Evolutionary conservation across 148 eudicot species (phyloP), one percentile per base, ranked within the genome.

Genomic region (Rhododendron molle): DNA sequence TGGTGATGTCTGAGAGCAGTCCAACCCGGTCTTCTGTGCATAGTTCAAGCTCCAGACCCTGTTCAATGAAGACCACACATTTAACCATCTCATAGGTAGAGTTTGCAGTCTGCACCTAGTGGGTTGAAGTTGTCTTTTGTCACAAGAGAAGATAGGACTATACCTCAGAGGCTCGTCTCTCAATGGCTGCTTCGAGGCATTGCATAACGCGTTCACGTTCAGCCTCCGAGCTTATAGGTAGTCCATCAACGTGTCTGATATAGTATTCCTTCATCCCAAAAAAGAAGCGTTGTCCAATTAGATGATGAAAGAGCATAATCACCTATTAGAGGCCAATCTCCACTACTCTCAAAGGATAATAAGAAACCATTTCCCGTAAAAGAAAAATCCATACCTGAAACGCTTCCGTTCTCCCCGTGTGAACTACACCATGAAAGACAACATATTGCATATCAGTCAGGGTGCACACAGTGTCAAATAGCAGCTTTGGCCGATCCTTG

Each of bases 141-240:
- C 16, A 67, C 23, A 7, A 34, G 44, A 36, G 9, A 4, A 54
- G 76, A 56, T 15, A 71, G 76, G 15, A 21, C 73, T 78, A 80
- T 79, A 95, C 99, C 94, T 93, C 99, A 50, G 92, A 92, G 67
- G 90, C 91, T 84, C 99, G 87, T 85, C 99, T 89, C 87, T 95
- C 92, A 32, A 97, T 92, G 34, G 99, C 99, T 21, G 99, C 99
- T 91, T 95, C 95, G 71, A 97, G 98, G 85, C 99, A 97, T 83
- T 94, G 94, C 74, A 93, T 83, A 34, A 95, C 94, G 60, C 95
- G 94, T 58, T 93, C 96, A 76, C 92, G 80, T 90, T 95, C 99
- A 38, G 93, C 99, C 88, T 94, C 96, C 18, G 93, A 94, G 81
- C 90, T 91, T 78, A 95, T 88, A 54, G 96, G 94, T 15, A 87